Conservation (phyloP, 2,329 filamentous ascomycete genomes). For the Aspergillus candidus region DNA sequence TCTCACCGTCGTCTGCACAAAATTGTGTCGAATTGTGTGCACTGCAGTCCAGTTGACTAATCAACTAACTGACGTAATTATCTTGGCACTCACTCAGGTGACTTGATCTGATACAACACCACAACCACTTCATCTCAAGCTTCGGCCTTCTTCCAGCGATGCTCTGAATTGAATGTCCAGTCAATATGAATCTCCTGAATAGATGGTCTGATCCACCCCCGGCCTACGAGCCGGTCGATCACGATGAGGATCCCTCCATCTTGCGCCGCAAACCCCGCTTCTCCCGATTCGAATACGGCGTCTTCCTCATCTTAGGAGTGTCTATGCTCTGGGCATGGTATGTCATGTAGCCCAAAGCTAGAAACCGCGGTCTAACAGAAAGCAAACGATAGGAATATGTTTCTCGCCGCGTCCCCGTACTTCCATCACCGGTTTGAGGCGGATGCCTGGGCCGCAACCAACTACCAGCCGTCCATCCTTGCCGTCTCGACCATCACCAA, state of each 20-base stretch:
- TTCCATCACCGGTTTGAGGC: slow-evolving; percentile 75
- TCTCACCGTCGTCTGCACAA: too few relatives aligned
- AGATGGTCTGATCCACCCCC: too few relatives aligned
- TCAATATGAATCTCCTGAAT: too few relatives aligned
- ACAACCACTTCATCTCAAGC: too few relatives aligned
- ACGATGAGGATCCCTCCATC: background rate
- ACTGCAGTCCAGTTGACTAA: too few relatives aligned
- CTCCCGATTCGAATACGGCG: slow-evolving; percentile 77
- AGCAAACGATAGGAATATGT: slow-evolving; percentile 82
- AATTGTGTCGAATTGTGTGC: too few relatives aligned
- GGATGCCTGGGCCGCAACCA: slow-evolving; percentile 64
- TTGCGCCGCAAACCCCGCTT: slow-evolving; percentile 43
- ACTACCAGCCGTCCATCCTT: slow-evolving; percentile 86
- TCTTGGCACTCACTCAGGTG: too few relatives aligned
- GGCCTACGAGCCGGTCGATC: background rate
- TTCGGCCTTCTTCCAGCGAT: too few relatives aligned
- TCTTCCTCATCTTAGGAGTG: slow-evolving; percentile 79
- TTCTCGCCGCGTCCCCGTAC: slow-evolving; percentile 88
- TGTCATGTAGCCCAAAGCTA: slow-evolving; percentile 19
- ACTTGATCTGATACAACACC: too few relatives aligned
- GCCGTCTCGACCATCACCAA: slow-evolving; percentile 82
- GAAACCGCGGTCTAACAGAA: slow-evolving; percentile 3
- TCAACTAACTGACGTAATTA: too few relatives aligned
- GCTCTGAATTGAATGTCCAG: too few relatives aligned
- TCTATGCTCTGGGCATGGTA: slow-evolving; percentile 98